Evolutionary conservation across 768 basidiomycete species (phyloP), one percentile per base, ranked within the genome.

Genomic region (Ramaria sp.): DNA sequence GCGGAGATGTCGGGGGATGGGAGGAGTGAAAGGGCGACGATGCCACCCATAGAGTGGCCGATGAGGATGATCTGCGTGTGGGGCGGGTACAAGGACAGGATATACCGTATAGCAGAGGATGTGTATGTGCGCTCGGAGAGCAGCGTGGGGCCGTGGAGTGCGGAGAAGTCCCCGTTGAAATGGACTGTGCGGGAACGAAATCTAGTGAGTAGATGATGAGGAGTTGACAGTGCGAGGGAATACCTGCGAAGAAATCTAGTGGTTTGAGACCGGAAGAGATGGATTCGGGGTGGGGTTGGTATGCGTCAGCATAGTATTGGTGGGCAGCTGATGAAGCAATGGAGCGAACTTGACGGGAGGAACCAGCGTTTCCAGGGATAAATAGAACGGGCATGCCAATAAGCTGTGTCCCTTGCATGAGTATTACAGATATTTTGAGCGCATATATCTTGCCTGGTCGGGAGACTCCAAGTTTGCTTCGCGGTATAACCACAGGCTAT

Each of bases 31-130:
- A 82, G 81, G 8, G 89, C 91, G 4, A 95, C 92, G 45, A 95
- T 71, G 9, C 96, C 96, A 22, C 96, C 96, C 96, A 99, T 99
- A 10, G 94, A 97, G 65, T 98, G 95, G 1, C 88, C 96, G 66
- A 98, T 71, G 56, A 98, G 63, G 45, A 86, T 78, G 52, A 98
- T 79, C 34, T 70, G 61, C 2, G 87, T 83, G 51, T 76, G 64
- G 13, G 69, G 57, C 1, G 79, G 78, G 65, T 97, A 96, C 25
- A 81, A 71, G 0, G 85, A 83, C 37, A 93, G 77, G 58, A 97
- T 86, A 62, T 87, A 88, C 7, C 72, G 67, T 56, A 96, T 79
- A 13, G 85, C 84, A 41, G 74, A 71, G 32, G 78, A 69, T 12
- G 88, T 75, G 67, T 91, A 98, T 25, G 72, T 66, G 20, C 82